Evolutionary conservation across 1,284 basidiomycete genomes (phyloP), one percentile per base, ranked within the genome.

Genomic region (Ceratobasidium sp.): DNA sequence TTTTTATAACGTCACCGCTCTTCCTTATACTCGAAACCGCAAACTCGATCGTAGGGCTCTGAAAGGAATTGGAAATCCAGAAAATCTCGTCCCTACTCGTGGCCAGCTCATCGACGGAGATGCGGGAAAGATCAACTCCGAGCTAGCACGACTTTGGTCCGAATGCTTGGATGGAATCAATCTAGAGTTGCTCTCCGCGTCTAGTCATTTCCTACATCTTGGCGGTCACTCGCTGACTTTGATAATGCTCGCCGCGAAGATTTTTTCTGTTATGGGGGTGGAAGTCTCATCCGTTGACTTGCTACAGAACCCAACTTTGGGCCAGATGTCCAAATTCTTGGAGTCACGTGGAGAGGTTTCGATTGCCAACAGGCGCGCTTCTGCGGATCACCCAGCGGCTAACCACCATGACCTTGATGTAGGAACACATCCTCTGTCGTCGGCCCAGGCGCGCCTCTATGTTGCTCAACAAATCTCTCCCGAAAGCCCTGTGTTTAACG

Each of bases 221-320:
- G 68, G 68, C 53, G 68, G 68, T n/a, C 68, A 70, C 39, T 70
- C 68, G 9, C 26, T 70, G 18, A 70, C 68, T 2, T 26, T 70
- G 39, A 70, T 70, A 12, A 40, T 39, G 28, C 68, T 70, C 7
- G 68, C 39, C 4, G 51, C 68, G 9, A 70, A 70, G 68, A 70
- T 70, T 26, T 20, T 10, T 56, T 56, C 53, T 26, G 53, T 12
- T 23, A 23, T 26, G n/a, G 53, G 53, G 23, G 53, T 56, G 53
- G 5, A 23, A 6, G 53, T 56, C 12, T 56, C 53, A 3, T 23
- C 53, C 3, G 23, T 56, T 23, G n/a, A 56, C 12, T 56, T 56
- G 53, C 23, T 56, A 23, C 53, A 56, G 53, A 56, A 56, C n/a
- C 53, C 53, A 4, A 26, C 53, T 5, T 12, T 56, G n/a, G 53